Conservation (phyloP, 352 stramenopile genomes). For the Elongisporangium undulatum region DNA sequence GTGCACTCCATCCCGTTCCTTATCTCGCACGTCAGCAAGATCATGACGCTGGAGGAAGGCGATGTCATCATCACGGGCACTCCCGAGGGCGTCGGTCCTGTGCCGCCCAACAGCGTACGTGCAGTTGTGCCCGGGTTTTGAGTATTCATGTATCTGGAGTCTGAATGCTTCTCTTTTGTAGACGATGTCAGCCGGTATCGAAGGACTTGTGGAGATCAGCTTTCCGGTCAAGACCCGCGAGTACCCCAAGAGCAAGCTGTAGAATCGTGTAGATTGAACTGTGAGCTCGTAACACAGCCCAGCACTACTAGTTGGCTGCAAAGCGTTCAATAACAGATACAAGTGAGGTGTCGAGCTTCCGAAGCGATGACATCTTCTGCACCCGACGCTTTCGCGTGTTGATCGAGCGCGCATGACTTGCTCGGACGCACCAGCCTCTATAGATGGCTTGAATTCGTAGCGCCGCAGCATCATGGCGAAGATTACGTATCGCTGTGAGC, state of each 20-base stretch:
- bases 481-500: conserved; percentile 42
- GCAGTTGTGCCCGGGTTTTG: background rate
- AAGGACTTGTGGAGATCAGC: conserved; percentile 56
- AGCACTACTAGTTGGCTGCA: conserved; percentile 4
- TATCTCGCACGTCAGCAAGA: conserved; percentile 71
- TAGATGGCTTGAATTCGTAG: conserved; percentile 73
- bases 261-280: conserved; percentile 2
- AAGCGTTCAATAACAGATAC: conserved; percentile 24
- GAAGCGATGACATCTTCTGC: conserved; percentile 23
- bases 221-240: conserved; percentile 61
- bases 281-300: background rate
- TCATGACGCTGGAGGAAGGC: conserved; percentile 83
- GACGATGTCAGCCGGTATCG: conserved; percentile 73
- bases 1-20: conserved; percentile 75
- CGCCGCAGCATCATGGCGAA: conserved; percentile 67
- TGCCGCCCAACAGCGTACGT: conserved; percentile 57
- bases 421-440: conserved; percentile 52
- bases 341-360: conserved; percentile 20
- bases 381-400: conserved; percentile 18
- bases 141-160: conserved; percentile 3
- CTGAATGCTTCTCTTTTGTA: conserved; percentile 7
- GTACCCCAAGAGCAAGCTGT: conserved; percentile 30
- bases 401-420: conserved; percentile 22
- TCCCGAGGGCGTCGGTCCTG: conserved; percentile 66
- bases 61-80: conserved; percentile 86